phyloP scores from a whole-genome alignment of 73 alveolate species.

The Tetrahymena malaccensis region DNA sequence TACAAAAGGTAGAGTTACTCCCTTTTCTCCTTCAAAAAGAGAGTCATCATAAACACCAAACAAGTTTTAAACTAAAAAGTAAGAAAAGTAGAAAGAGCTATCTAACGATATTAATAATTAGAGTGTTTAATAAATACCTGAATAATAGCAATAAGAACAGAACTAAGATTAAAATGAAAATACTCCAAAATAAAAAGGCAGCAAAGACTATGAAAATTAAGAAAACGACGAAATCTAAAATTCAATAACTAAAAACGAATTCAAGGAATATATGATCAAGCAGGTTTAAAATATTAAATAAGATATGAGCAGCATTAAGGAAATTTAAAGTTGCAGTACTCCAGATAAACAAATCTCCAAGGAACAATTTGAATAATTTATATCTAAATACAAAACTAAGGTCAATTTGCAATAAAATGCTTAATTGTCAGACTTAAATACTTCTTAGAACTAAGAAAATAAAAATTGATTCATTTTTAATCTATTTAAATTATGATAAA shows the following conservation, averaged over 20 bases:
- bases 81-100: not conserved
- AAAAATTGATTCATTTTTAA: not conserved
- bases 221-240: not conserved
- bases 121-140: not conserved
- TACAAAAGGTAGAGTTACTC: not conserved
- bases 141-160: not conserved
- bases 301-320: not conserved
- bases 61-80: not conserved
- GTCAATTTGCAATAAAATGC: not conserved
- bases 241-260: not conserved
- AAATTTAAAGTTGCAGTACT: not conserved
- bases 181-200: not conserved
- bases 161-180: not conserved
- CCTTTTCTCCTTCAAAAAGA: not conserved
- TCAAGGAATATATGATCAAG: not conserved
- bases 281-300: not conserved
- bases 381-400: not conserved
- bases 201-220: not conserved
- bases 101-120: not conserved
- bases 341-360: not conserved
- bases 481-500: too few species aligned
- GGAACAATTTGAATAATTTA: not conserved
- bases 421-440: not conserved
- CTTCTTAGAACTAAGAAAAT: not conserved
- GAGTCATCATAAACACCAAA: not conserved